Base-by-base conservation (phyloP, 2,329 filamentous ascomycete species). In the Magnaporthiopsis poae region DNA sequence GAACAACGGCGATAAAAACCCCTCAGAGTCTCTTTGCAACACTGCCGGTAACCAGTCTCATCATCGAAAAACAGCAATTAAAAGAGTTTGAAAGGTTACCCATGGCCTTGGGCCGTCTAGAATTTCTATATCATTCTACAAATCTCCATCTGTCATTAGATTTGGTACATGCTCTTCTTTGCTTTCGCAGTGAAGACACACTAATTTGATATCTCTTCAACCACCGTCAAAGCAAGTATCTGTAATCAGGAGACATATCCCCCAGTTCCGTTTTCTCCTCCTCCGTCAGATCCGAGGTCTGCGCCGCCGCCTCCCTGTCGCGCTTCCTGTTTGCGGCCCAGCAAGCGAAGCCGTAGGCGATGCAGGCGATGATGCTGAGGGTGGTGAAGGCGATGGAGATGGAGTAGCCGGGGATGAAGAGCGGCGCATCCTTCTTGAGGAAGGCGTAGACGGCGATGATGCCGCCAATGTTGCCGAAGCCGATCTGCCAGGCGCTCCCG, bases 401-500 rank as follows among this genome's bases (percentile, higher is more conserved):
- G 66, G 83, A 84, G 77, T 95, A 96, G 0, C 92, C 93, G 0
- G 83, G 86, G 8, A 80, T 84, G 76, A 89, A 96, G 62, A 77
- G 74, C 0, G 90, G 91, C 1, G 84, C 84, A 74, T 96, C 91
- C 65, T 80, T 83, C 31, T 78, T 74, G 25, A 90, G 73, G 75
- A 91, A 92, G 1, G 85, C 80, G 76, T 87, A 92, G 0, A 90
- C 91, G 15, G 90, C 84, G 68, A 93, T 88, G 72, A 93, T 92
- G 33, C 90, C 90, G 60, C 90, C 90, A 56, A 92, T 86, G 72
- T 92, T 93, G 13, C 90, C 90, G 70, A 92, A 91, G 0, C 88
- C 88, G 61, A 93, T 81, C 75, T 92, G 90, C 88, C 88, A 92
- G 0, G 88, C 90, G 11, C 86, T 86, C 15, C 90, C 90, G 21